Evolutionary conservation across 371 early-diverging fungal genomes (phyloP).

Genomic region (Amoeboaphelidium protococcarum): DNA sequence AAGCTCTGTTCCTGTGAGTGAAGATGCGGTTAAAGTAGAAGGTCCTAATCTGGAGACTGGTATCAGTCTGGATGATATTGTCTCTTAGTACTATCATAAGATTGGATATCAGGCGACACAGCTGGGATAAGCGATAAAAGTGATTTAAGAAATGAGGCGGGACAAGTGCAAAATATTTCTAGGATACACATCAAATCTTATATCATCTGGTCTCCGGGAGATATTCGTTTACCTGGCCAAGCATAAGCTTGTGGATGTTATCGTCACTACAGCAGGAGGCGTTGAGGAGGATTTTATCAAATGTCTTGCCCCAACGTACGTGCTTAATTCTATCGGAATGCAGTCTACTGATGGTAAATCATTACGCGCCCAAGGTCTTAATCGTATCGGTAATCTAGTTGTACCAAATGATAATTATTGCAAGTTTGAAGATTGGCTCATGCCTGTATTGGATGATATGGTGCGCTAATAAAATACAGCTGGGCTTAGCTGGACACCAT

Average conservation of each 20-base stretch:
- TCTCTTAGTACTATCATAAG: too few species aligned
- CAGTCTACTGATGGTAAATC: slow-evolving; percentile 58
- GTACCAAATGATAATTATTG: slow-evolving; percentile 98
- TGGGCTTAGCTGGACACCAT: slow-evolving; percentile 53
- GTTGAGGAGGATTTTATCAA: slow-evolving; percentile 99
- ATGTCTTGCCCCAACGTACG: slow-evolving; percentile 69
- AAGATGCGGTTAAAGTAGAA: too few species aligned
- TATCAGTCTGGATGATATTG: too few species aligned
- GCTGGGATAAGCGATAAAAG: background rate
- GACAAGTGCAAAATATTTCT: slow-evolving; percentile 83
- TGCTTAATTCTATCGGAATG: slow-evolving; percentile 30
- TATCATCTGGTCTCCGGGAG: slow-evolving; percentile 92
- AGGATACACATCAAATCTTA: slow-evolving; percentile 93
- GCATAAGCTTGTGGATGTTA: slow-evolving; percentile 52
- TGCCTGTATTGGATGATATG: slow-evolving; percentile 78
- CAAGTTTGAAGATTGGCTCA: slow-evolving; percentile 94
- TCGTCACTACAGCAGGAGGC: slow-evolving; percentile 95
- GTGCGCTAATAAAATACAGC: slow-evolving; percentile 11
- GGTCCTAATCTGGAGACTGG: too few species aligned
- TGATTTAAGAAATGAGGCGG: too few species aligned
- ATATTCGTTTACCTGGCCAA: slow-evolving; percentile 70
- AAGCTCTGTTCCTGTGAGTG: too few species aligned
- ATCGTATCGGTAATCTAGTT: slow-evolving; percentile 93
- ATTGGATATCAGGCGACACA: background rate
- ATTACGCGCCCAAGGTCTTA: slow-evolving; percentile 73